These are phyloP conservation scores for Xylariaceae sp. DNA, from an alignment of 2,329 filamentous ascomycete genomes.

Conservation along the genomic window DNA sequence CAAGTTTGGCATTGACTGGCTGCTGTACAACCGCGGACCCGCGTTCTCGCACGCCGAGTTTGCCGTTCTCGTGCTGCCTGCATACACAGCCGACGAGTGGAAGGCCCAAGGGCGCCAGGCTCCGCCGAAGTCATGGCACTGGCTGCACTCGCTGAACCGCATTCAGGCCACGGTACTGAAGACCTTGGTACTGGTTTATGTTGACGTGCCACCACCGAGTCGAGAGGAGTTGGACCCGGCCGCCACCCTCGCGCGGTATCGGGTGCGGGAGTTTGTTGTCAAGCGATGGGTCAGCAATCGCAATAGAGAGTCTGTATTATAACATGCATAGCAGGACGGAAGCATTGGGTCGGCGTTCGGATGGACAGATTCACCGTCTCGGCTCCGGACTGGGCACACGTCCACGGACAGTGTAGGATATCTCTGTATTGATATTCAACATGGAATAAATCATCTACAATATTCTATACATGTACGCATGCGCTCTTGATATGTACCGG, in stretches of 20 bases:
- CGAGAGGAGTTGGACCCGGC: conserved; percentile 50
- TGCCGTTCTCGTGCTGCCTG: conserved; percentile 74
- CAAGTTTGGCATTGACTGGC: conserved; percentile 90
- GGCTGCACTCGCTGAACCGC: conserved; percentile 82
- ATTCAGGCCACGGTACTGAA: conserved; percentile 88
- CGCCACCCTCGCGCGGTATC: conserved; percentile 59
- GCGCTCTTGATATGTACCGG: no score
- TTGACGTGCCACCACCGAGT: conserved; percentile 73
- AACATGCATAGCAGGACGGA: no score
- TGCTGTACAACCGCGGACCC: conserved; percentile 89
- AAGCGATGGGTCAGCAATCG: conserved; percentile 81
- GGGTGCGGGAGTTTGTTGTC: conserved; percentile 71
- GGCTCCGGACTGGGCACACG: no score
- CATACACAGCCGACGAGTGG: conserved; percentile 73
- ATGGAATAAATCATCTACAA: no score
- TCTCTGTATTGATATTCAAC: no score
- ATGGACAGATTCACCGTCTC: no score
- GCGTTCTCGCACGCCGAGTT: conserved; percentile 96
- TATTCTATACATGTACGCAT: no score
- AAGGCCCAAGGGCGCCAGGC: conserved; percentile 43
- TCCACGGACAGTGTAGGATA: no score
- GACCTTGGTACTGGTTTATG: conserved; percentile 81
- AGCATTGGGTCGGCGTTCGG: no score
- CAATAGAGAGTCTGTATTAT: no score
- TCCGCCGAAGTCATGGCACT: conserved; percentile 59